Evolutionary conservation across 441 rosid species (phyloP), one percentile per base, ranked within the genome.

Genomic region (Viola pubescens): DNA sequence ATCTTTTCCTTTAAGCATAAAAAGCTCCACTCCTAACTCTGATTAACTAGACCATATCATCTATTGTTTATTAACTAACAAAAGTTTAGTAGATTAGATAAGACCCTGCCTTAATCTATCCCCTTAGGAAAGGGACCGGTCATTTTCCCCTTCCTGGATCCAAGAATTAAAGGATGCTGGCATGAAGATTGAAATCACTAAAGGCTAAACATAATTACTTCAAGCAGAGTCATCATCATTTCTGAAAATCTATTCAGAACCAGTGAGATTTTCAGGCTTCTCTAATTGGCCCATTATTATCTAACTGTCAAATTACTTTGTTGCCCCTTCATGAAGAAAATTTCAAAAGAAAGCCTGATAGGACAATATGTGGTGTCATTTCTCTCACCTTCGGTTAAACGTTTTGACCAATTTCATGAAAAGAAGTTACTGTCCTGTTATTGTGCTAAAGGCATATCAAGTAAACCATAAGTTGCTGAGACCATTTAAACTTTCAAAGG

Each of bases 261-360:
- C 47, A 39, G 61, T 13, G 37, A 59, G 49, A 62, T 48, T 48
- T 61, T 62, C 59, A 52, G 55, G 47, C 48, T 52, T 43, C 57
- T 43, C 58, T 66, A 39, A 47, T 60, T 68, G 62, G 63, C 58
- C 65, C 55, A 12, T 60, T 65, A 58, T 70, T 52, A 70, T 72
- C 56, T 14, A 69, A 71, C 54, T 53, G 72, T 48, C 70, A 70
- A 61, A 48, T 58, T 56, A 61, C 9, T 52, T 34, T 9, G 52
- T 45, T 68, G 76, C 66, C 78, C 34, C 64, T 56, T 66, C 62
- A 52, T 52, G 48, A 55, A 40, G 53, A 63, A 37, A 58, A 46
- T 64, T 54, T 45, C 52, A 60, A 37, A 41, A 62, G 48, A 61
- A 61, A 61, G 58, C 63, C 69, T 53, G 34, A 58, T 41, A 41